phyloP scores from a whole-genome alignment of 2,329 filamentous ascomycete genomes.

The Xylariaceae sp. region DNA sequence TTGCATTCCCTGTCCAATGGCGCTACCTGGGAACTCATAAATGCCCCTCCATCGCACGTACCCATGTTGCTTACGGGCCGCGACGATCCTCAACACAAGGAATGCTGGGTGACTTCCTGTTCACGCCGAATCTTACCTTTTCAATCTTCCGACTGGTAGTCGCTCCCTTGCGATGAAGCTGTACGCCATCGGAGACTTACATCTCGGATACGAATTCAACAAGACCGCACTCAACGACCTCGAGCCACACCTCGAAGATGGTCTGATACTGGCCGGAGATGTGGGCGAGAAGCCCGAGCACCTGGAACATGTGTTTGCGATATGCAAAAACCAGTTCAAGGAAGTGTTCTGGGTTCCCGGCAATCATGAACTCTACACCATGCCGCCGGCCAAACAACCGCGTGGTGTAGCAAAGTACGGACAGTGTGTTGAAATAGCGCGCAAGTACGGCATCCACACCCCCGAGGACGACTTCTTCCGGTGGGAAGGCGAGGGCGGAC shows the following conservation, averaged over 20 bases:
- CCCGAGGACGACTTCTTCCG: slow-evolving; percentile 54
- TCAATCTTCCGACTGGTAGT: too few species aligned
- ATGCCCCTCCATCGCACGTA: too few species aligned
- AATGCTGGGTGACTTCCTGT: too few species aligned
- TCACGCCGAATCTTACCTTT: too few species aligned
- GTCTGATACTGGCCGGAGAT: slow-evolving; percentile 38
- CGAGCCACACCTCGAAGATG: slow-evolving; percentile 34
- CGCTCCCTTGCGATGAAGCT: slow-evolving; percentile 26
- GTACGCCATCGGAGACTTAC: slow-evolving; percentile 38
- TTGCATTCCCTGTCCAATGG: too few species aligned
- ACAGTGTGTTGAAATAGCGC: slow-evolving; percentile 52
- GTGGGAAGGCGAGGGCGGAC: slow-evolving; percentile 50
- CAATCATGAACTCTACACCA: slow-evolving; percentile 57
- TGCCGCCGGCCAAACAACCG: slow-evolving; percentile 36
- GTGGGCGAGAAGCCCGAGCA: slow-evolving; percentile 37
- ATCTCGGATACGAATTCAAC: slow-evolving; percentile 36
- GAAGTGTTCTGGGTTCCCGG: slow-evolving; percentile 55
- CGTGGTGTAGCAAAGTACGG: slow-evolving; percentile 53
- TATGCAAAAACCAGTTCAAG: slow-evolving; percentile 30
- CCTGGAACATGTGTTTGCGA: slow-evolving; percentile 33
- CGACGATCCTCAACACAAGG: too few species aligned
- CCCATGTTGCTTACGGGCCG: too few species aligned
- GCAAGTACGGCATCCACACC: slow-evolving; percentile 50
- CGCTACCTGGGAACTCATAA: too few species aligned
- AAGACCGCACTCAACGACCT: slow-evolving; percentile 30